A percentile compares a stretch with the other conserved stretches of the same genome.
Conservation (phyloP, 164 flowering plant species). For the Stephania japonica region DNA sequence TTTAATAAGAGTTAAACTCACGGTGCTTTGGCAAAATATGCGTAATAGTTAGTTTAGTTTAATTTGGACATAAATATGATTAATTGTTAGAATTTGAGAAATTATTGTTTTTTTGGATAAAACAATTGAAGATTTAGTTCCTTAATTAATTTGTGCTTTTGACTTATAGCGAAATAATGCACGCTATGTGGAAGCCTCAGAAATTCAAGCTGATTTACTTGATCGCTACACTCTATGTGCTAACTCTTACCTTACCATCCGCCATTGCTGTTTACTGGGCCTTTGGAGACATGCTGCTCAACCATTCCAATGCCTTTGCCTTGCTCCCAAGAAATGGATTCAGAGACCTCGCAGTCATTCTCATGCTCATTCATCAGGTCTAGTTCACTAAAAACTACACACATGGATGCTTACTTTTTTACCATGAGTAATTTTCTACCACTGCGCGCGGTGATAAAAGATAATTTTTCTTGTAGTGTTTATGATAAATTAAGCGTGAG, state of each 20-base stretch:
- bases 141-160: too few species aligned
- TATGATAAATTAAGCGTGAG: background rate
- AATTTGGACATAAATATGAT: too few species aligned
- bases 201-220: slow-evolving; percentile 75
- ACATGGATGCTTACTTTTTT: background rate
- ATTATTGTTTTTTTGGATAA: too few species aligned
- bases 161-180: slow-evolving; percentile 70
- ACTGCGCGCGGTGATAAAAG: too few species aligned
- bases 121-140: too few species aligned
- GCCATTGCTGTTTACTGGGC: slow-evolving; percentile 81
- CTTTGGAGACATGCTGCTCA: slow-evolving; percentile 69
- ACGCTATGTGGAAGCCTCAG: slow-evolving; percentile 91
- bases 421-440: too few species aligned
- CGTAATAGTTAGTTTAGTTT: too few species aligned
- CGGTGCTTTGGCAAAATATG: too few species aligned
- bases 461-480: background rate
- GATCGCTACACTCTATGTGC: slow-evolving; percentile 67
- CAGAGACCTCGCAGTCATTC: slow-evolving; percentile 67
- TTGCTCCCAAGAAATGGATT: slow-evolving; percentile 53
- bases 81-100: too few species aligned
- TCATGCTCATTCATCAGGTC: slow-evolving; percentile 84
- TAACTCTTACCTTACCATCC: slow-evolving; percentile 78
- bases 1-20: too few species aligned
- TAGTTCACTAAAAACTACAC: background rate
- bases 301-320: slow-evolving; percentile 72